Base-by-base conservation (phyloP, 805 yeast genomes). In the Teunomyces kruisii region DNA sequence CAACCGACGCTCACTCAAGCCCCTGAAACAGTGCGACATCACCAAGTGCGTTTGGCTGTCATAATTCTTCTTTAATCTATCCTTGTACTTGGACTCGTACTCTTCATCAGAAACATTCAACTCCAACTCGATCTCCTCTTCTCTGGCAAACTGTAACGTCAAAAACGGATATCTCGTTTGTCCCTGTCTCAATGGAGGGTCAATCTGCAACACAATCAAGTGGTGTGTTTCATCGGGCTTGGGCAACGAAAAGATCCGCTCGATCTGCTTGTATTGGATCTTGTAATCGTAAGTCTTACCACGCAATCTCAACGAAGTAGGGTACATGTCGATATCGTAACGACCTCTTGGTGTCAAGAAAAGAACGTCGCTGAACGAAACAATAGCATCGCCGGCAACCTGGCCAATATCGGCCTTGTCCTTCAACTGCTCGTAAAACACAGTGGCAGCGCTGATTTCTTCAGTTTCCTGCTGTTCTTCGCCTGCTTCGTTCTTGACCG, bases 271-370 rank as follows among this genome's bases (percentile, higher is more conserved):
- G 67, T 88, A 92, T 64, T 87, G 96, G 48, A 94, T 79, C 69
- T 92, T 94, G 76, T 94, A 95, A 64, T 94, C 99, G 69, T 94
- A 94, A 2, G 98, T 94, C 68, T 92, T 94, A 64, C 99, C 99
- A 58, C 99, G 83, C 42, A 94, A 76, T 61, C 98, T 83, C 67
- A 94, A 79, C 42, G 94, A 86, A 26, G 81, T 79, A 29, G 88
- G 83, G 67, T 88, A 94, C 83, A 94, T 85, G 66, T 92, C 97
- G 56, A 94, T 86, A 65, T 94, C 98, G 65, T 91, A 94, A 67
- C 99, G 92, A 53, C 99, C 99, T 78, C 99, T 84, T 58, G 99
- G 99, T 1, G 98, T 94, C 47, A 94, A 80, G 76, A 94, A 89
- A 62, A 92, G 76, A 3, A 91, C 82, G 57, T 92, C 98, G 41